Conservation (phyloP, 2,329 filamentous ascomycete genomes). For the Verticillium albo-atrum region DNA sequence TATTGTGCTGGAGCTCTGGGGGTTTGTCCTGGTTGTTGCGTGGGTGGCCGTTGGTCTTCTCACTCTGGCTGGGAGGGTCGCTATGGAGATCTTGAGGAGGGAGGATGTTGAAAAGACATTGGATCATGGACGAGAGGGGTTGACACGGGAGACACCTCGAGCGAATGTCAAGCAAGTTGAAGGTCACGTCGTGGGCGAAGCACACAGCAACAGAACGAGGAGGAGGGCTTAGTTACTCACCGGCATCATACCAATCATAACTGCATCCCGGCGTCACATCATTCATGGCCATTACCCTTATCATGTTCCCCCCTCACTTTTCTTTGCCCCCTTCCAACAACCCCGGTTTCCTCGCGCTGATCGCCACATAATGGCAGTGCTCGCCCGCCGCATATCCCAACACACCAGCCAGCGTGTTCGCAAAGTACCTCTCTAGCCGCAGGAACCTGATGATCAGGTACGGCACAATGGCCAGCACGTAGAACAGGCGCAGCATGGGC, state of each 20-base stretch:
- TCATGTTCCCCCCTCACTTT: background rate
- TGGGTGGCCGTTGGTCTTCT: slow-evolving; percentile 8
- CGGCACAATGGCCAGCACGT: slow-evolving; percentile 37
- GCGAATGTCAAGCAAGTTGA: background rate
- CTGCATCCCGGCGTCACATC: background rate
- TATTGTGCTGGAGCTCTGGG: slow-evolving; percentile 31
- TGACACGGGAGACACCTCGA: background rate
- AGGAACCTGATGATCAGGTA: slow-evolving; percentile 40
- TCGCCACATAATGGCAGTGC: background rate
- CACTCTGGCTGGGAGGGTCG: background rate
- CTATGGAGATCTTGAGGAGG: background rate
- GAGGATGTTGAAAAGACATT: background rate
- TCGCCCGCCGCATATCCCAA: background rate
- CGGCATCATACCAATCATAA: background rate
- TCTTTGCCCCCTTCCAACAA: background rate
- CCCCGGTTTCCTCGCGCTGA: background rate
- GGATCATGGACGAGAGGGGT: background rate
- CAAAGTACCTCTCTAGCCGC: slow-evolving; percentile 37
- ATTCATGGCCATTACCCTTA: background rate
- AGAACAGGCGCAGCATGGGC: slow-evolving; percentile 46
- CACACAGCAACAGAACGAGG: background rate
- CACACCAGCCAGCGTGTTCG: slow-evolving; percentile 27
- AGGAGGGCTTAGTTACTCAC: background rate
- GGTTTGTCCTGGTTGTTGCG: slow-evolving; percentile 23
- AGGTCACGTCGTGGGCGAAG: background rate